A percentile compares a stretch with the other conserved stretches of the same genome.
These are phyloP conservation scores for Nepenthes mirabilis DNA, from an alignment of 148 eudicot genomes.

Conservation along the genomic window DNA sequence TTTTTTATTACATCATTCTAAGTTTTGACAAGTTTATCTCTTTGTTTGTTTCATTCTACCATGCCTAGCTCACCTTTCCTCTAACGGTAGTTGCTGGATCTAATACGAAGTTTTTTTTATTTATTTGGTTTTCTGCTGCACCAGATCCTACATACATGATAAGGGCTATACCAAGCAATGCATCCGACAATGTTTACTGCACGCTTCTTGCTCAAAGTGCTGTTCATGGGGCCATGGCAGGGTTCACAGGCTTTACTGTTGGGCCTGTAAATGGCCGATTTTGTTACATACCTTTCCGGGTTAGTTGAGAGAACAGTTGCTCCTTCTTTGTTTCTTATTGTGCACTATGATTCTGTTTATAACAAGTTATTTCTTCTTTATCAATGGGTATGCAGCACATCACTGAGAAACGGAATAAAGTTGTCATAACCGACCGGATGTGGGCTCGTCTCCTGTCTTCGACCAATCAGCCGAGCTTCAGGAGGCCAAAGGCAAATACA, in stretches of 20 bases:
- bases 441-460: slow-evolving; percentile 63
- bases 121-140: background rate
- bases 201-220: slow-evolving; percentile 91
- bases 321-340: background rate
- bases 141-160: slow-evolving; percentile 98
- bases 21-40: too few relatives aligned
- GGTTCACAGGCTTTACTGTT: slow-evolving; percentile 75
- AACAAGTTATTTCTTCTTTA: background rate
- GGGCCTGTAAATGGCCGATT: slow-evolving; percentile 79
- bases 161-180: slow-evolving; percentile 78
- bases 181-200: slow-evolving; percentile 81
- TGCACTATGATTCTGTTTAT: background rate
- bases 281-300: slow-evolving; percentile 74
- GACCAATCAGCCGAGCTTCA: slow-evolving; percentile 48
- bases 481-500: background rate
- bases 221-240: slow-evolving; percentile 93
- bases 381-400: slow-evolving; percentile 1
- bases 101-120: background rate
- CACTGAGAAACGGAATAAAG: slow-evolving; percentile 28
- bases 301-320: slow-evolving; percentile 18
- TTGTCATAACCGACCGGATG: slow-evolving; percentile 48
- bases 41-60: too few relatives aligned
- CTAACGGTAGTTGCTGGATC: background rate
- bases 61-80: too few relatives aligned
- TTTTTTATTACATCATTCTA: too few relatives aligned